Conservation (phyloP, 495 filamentous ascomycete species). For the Neurospora tetraspora region DNA sequence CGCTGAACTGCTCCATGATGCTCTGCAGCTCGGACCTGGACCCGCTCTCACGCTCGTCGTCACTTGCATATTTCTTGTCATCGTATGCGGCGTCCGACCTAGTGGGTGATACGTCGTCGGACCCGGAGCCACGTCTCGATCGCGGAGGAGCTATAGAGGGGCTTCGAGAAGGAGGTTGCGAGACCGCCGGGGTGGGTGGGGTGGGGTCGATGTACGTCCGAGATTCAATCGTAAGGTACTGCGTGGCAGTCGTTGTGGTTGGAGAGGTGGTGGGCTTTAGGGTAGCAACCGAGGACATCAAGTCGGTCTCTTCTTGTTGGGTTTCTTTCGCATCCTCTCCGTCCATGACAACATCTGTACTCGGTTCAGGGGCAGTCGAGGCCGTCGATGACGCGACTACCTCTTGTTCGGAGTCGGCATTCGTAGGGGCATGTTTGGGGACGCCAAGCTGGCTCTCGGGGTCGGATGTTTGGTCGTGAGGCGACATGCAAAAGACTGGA, state of each 20-base stretch:
- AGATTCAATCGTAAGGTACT: conserved; percentile 32
- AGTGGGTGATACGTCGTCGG: conserved; percentile 43
- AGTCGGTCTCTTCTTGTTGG: conserved; percentile 20
- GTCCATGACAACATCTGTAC: background rate
- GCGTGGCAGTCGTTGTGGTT: conserved; percentile 21
- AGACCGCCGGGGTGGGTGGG: conserved; percentile 45
- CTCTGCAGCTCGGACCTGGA: conserved; percentile 85
- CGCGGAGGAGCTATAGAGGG: conserved; percentile 32
- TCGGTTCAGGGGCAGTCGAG: background rate
- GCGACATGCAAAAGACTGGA: conserved; percentile 24
- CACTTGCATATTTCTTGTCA: conserved; percentile 39
- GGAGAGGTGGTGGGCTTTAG: conserved; percentile 33
- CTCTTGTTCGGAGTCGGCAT: conserved; percentile 2
- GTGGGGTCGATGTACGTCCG: conserved; percentile 52
- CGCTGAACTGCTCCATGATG: conserved; percentile 84
- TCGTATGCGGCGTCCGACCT: conserved; percentile 47
- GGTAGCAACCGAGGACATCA: conserved; percentile 43
- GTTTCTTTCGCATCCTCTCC: background rate
- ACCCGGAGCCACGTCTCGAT: conserved; percentile 19
- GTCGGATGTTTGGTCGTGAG: conserved; percentile 13
- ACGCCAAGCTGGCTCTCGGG: conserved; percentile 13
- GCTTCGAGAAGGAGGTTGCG: conserved; percentile 39
- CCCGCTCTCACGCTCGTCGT: conserved; percentile 51
- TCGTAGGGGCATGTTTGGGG: conserved; percentile 4
- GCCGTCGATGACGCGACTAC: conserved; percentile 3